These are phyloP conservation scores for Penicillium paxilli DNA, from an alignment of 495 filamentous ascomycete species.

Conservation along the genomic window DNA sequence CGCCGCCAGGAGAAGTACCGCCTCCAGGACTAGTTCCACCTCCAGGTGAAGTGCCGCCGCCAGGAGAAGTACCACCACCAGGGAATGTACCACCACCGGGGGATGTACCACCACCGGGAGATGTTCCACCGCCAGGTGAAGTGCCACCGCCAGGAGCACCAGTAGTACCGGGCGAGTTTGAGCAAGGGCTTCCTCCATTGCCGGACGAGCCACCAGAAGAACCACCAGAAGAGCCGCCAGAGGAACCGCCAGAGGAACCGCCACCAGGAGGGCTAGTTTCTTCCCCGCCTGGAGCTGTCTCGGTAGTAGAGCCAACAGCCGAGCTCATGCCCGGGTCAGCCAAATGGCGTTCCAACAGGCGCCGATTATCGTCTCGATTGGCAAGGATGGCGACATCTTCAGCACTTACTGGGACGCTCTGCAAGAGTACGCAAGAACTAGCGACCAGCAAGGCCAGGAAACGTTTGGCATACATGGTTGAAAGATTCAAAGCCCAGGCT, in stretches of 20 bases:
- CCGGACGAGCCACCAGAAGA: slow-evolving; percentile 1
- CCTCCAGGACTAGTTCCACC: not conserved
- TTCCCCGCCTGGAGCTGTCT: not conserved
- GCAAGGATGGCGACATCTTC: slow-evolving; percentile 1
- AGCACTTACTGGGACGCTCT: slow-evolving; percentile 4
- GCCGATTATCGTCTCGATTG: not conserved
- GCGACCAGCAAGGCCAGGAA: slow-evolving; percentile 15
- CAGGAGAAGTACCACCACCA: slow-evolving; percentile 1
- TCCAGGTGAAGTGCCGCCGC: slow-evolving; percentile 7
- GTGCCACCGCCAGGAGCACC: slow-evolving; percentile 4
- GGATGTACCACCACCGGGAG: not conserved
- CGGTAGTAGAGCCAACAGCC: slow-evolving; percentile 3
- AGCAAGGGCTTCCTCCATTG: not conserved
- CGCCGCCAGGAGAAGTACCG: slow-evolving; percentile 2
- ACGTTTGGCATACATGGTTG: slow-evolving; percentile 19
- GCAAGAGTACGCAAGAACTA: slow-evolving; percentile 15
- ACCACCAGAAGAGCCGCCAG: too few relatives aligned
- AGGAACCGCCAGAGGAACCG: not conserved
- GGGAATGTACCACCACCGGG: not conserved
- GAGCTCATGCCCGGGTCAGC: slow-evolving; percentile 7
- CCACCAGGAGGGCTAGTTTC: not conserved
- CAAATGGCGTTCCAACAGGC: slow-evolving; percentile 2
- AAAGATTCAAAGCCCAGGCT: not conserved
- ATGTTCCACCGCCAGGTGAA: not conserved
- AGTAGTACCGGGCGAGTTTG: not conserved